Evolutionary conservation across 331 rosid species (phyloP).

Genomic region (Dryas integrifolia): DNA sequence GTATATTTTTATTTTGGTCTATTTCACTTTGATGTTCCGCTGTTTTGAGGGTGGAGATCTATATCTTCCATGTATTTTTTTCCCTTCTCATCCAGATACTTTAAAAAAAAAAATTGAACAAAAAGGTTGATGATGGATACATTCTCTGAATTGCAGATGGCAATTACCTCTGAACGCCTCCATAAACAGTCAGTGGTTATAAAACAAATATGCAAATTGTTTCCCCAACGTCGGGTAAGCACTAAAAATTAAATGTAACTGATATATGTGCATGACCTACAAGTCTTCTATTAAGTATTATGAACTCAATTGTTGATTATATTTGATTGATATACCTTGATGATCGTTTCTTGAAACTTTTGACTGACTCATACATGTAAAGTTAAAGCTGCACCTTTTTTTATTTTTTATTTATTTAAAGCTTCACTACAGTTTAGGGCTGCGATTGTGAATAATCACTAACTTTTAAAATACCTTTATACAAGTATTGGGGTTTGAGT

Average conservation of each 20-base stretch:
- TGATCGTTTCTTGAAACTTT: not conserved
- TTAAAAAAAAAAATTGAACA: not conserved
- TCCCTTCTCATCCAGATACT: not conserved
- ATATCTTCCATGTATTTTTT: conserved; percentile 19
- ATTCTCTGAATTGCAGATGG: conserved; percentile 58
- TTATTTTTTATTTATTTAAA: not conserved
- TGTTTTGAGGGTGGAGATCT: conserved; percentile 11
- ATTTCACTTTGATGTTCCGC: conserved; percentile 18
- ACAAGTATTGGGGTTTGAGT: not conserved
- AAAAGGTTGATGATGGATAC: conserved; percentile 18
- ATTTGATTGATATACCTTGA: not conserved
- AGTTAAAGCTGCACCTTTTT: not conserved
- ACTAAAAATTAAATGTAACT: conserved; percentile 3
- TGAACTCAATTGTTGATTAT: not conserved
- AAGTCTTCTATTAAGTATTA: not conserved
- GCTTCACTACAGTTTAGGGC: not conserved
- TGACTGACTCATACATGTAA: not conserved
- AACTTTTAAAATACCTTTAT: not conserved
- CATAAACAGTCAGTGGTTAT: conserved; percentile 86
- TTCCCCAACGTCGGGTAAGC: conserved; percentile 90
- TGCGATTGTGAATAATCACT: not conserved
- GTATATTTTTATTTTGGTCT: not conserved
- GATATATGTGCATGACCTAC: conserved; percentile 15
- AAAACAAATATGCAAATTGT: conserved; percentile 89
- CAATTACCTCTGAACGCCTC: conserved; percentile 88